phyloP scores from a whole-genome alignment of 1,284 basidiomycete genomes.

The Ganoderma lingzhi region DNA sequence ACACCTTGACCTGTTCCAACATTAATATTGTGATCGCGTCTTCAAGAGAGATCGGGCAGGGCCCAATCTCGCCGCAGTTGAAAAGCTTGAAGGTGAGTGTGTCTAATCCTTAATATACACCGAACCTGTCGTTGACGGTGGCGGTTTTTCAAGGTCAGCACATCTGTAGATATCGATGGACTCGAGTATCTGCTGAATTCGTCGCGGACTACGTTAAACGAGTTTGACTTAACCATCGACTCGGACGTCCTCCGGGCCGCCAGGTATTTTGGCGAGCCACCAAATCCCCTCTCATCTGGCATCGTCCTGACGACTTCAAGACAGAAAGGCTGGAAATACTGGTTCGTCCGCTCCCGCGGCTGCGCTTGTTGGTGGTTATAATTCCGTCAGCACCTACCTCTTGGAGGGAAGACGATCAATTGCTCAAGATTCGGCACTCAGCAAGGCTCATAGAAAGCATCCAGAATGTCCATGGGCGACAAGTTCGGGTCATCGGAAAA shows the following conservation, averaged over 20 bases:
- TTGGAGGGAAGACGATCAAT: background rate
- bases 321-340: background rate
- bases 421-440: background rate
- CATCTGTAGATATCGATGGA: background rate
- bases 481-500: no score
- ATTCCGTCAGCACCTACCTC: background rate
- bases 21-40: background rate
- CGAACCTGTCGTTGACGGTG: background rate
- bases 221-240: background rate
- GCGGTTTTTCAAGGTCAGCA: background rate
- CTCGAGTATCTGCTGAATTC: background rate
- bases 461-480: background rate
- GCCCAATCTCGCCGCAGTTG: background rate
- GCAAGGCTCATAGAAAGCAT: background rate
- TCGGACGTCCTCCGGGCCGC: no score
- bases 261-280: background rate
- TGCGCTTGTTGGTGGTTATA: background rate
- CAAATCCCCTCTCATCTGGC: background rate
- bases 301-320: background rate
- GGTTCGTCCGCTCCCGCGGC: background rate
- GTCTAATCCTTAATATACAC: no score
- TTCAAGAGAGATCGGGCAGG: background rate
- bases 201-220: background rate
- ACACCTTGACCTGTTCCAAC: background rate
- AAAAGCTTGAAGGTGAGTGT: background rate